A percentile compares a stretch with the other conserved stretches of the same genome.
These are phyloP conservation scores for Mycothermus thermophilus DNA, from an alignment of 495 filamentous ascomycete genomes.

Conservation along the genomic window DNA sequence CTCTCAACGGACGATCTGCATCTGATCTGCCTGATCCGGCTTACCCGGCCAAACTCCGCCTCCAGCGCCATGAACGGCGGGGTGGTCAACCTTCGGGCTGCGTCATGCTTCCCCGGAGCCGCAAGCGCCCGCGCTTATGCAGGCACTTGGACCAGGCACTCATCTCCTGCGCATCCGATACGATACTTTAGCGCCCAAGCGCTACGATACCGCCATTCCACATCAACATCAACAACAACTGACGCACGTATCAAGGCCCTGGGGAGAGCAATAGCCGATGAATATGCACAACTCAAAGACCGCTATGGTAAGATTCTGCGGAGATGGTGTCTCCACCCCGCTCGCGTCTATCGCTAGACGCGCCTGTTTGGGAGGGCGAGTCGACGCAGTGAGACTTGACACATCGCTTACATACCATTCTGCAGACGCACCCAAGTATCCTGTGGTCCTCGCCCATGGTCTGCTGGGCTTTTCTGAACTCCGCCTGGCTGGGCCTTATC, in stretches of 20 bases:
- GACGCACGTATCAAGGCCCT: constrained; percentile 31
- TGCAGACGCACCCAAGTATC: constrained; percentile 52
- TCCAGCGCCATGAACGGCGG: too few species aligned
- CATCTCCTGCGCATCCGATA: neutral
- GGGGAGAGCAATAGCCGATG: constrained; percentile 58
- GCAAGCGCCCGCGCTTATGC: neutral
- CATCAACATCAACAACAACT: constrained; percentile 40
- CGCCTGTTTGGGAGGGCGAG: too few species aligned
- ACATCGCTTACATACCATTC: too few species aligned
- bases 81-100: neutral
- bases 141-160: too few species aligned
- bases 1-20: neutral
- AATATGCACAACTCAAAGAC: constrained; percentile 58
- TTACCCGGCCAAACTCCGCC: too few species aligned
- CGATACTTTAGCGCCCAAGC: constrained; percentile 7
- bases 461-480: constrained; percentile 84
- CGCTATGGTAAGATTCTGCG: constrained; percentile 49
- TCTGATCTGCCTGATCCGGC: neutral
- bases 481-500: constrained; percentile 48
- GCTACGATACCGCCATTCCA: neutral
- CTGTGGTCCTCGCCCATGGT: constrained; percentile 78
- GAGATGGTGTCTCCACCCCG: too few species aligned
- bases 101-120: neutral
- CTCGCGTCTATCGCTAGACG: too few species aligned
- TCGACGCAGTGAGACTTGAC: too few species aligned